Base-by-base conservation (phyloP, 2,329 filamentous ascomycete species). In the Claviceps maximensis region DNA sequence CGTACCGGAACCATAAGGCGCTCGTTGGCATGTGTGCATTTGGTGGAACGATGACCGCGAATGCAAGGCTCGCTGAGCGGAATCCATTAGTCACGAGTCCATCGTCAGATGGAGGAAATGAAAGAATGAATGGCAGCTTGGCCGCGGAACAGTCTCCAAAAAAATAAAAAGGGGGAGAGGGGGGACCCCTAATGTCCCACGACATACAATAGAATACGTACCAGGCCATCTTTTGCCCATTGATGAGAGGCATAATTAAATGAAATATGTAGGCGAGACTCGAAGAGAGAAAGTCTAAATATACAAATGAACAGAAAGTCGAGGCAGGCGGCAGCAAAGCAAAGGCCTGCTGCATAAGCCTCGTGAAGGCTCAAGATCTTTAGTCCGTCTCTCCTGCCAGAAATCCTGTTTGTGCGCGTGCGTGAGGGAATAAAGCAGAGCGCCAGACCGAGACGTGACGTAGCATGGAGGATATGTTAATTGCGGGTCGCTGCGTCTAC, bases 221-320 rank as follows among this genome's bases (percentile, higher is more conserved):
- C 83, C 83, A 87, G 64, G 83, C 83, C 76, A 87, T 85, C 69
- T 84, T 85, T 66, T 81, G 74, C 57, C 83, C 83, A 62, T 86
- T 79, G 59, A 87, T 82, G 49, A 83, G 73, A 63, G 81, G 80
- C 83, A 86, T 86, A 53, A 64, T 73, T 5, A 25, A 25, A 25
- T 9, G 65, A 25, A 44, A 44, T 5, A 10, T 12, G n/a, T 4
- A 19, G 44, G 23, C 15, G 33, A 13, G n/a, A 8, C 21, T 47
- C 42, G 42, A n/a, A 23, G 13, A 25, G 42, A 19, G n/a, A 5
- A 33, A 33, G 29, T 45, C 21, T 51, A n/a, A 25, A 38, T 19
- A 29, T 19, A 29, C 29, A 36, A 4, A 23, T 4, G 1, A n/a
- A 5, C 31, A 27, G 36, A 8, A 4, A 17, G 17, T 25, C 9